phyloP scores from a whole-genome alignment of 345 rosid species.

The Viola odorata region DNA sequence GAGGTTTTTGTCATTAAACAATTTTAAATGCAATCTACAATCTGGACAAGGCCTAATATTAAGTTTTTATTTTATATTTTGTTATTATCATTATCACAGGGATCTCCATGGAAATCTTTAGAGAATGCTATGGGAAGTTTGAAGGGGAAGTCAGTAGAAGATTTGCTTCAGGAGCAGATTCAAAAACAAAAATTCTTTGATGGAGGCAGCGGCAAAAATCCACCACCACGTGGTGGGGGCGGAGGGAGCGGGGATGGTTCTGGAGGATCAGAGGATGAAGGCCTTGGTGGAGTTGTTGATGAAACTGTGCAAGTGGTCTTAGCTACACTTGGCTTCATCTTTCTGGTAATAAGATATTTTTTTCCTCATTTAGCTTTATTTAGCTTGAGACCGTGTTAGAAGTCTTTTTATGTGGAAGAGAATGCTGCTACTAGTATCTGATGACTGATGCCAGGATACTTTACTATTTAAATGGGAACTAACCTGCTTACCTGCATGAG shows the following conservation, averaged over 20 bases:
- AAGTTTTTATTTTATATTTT: background rate
- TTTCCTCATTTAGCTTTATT: background rate
- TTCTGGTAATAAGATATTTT: conserved; percentile 18
- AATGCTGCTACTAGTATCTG: background rate
- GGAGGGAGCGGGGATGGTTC: conserved; percentile 14
- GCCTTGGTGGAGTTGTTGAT: conserved; percentile 16
- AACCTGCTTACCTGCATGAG: background rate
- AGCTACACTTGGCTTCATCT: conserved; percentile 25
- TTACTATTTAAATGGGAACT: background rate
- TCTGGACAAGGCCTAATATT: background rate
- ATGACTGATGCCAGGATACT: background rate
- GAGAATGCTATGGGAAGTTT: conserved; percentile 15
- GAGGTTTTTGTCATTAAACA: background rate
- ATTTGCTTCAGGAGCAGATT: conserved; percentile 22
- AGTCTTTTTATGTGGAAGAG: background rate
- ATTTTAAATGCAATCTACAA: background rate
- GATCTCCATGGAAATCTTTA: conserved; percentile 46
- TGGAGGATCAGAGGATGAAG: conserved; percentile 23
- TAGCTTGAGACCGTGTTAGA: background rate
- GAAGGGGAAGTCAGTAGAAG: conserved; percentile 25
- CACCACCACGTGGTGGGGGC: conserved; percentile 19
- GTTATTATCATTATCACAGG: conserved; percentile 26
- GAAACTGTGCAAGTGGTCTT: conserved; percentile 26
- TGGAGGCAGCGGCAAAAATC: conserved; percentile 23
- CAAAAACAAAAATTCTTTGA: conserved; percentile 13